Conservation (phyloP, 306 rosid genomes). For the Albizia julibrissin region DNA sequence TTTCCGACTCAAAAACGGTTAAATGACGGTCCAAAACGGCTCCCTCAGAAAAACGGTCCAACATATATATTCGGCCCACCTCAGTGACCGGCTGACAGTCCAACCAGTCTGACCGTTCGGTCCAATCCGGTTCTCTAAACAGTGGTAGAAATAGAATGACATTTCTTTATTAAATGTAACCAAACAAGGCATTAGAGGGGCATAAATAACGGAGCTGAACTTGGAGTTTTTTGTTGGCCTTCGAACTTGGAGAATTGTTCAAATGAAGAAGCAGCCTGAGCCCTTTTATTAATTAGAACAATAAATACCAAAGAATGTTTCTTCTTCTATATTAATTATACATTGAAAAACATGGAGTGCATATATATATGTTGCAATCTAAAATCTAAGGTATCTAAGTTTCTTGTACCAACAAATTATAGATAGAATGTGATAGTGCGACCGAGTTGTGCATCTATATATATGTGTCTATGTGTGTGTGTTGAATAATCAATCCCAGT, state of each 20-base stretch:
- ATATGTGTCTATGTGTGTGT: neutral
- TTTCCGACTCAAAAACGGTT: no score
- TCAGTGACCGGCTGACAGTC: no score
- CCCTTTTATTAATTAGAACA: no score
- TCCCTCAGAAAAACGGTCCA: no score
- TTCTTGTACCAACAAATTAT: neutral
- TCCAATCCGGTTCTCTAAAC: no score
- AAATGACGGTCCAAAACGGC: no score
- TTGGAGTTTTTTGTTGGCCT: no score
- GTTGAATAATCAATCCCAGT: slow-evolving; percentile 36
- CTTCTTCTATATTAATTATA: neutral
- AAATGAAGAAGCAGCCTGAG: neutral
- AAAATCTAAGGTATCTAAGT: neutral
- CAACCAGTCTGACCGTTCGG: no score
- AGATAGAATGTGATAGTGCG: neutral
- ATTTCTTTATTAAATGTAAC: neutral
- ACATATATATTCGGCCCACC: no score
- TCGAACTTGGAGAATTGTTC: no score
- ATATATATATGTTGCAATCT: neutral
- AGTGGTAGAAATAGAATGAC: neutral
- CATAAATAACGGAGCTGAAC: neutral
- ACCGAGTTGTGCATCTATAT: neutral
- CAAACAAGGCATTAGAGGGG: neutral
- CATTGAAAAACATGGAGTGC: neutral
- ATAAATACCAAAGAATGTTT: no score